phyloP scores from a whole-genome alignment of 306 rosid genomes.

The Ammopiptanthus mongolicus region DNA sequence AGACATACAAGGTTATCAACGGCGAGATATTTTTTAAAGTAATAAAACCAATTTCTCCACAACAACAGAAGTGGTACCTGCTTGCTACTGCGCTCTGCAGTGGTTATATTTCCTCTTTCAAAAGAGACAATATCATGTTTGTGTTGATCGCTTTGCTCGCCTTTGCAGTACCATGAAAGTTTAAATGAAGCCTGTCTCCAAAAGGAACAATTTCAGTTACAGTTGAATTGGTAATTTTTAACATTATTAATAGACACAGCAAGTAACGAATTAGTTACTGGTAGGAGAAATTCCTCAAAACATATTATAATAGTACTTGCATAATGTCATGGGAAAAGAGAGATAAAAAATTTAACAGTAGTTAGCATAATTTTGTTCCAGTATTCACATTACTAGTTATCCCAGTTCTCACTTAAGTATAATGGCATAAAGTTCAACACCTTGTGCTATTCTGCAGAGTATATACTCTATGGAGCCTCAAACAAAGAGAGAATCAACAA shows the following conservation, averaged over 20 bases:
- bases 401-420: not conserved
- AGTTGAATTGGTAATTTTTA: constrained; percentile 8
- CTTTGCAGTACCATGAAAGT: constrained; percentile 89
- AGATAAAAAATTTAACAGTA: not conserved
- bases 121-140: constrained; percentile 93
- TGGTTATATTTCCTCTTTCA: constrained; percentile 90
- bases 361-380: not conserved
- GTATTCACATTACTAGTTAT: not conserved
- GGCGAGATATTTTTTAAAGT: not conserved
- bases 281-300: constrained; percentile 18
- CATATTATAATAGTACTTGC: not conserved
- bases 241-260: not conserved
- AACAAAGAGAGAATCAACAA: constrained; percentile 6
- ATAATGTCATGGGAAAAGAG: constrained; percentile 9
- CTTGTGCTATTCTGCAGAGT: constrained; percentile 12
- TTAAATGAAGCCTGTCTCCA: constrained; percentile 77
- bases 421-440: constrained; percentile 4
- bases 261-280: not conserved
- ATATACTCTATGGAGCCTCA: not conserved
- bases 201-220: not conserved
- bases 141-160: constrained; percentile 78
- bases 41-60: constrained; percentile 22
- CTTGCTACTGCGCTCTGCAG: constrained; percentile 94
- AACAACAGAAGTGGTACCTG: constrained; percentile 54
- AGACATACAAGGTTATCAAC: not conserved